A percentile compares a stretch with the other conserved stretches of the same genome.
phyloP scores from a whole-genome alignment of 169 alveolate species.

The Theileria equi region DNA sequence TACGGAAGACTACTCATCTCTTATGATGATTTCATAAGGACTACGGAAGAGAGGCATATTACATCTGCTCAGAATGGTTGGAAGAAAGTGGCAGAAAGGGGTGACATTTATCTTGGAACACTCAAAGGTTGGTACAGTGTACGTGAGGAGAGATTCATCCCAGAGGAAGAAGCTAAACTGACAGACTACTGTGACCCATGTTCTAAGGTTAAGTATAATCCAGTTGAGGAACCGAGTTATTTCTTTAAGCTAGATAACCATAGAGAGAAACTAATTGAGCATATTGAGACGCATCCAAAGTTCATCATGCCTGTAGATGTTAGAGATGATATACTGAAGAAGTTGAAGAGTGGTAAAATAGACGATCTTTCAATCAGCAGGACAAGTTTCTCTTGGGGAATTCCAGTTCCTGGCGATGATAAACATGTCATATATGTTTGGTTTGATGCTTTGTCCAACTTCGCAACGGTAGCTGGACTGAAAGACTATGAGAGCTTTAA shows the following conservation, averaged over 20 bases:
- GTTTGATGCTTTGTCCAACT: constrained; percentile 91
- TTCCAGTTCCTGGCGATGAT: constrained; percentile 79
- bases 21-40: constrained; percentile 82
- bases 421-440: constrained; percentile 94
- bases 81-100: constrained; percentile 71
- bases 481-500: too few relatives aligned
- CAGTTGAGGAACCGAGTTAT: constrained; percentile 86
- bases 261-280: constrained; percentile 72
- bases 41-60: constrained; percentile 81
- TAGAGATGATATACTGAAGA: constrained; percentile 74
- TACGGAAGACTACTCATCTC: constrained; percentile 55
- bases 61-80: constrained; percentile 75
- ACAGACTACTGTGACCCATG: constrained; percentile 82
- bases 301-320: constrained; percentile 81
- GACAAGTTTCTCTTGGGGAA: constrained; percentile 89
- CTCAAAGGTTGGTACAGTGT: constrained; percentile 88
- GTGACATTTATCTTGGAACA: constrained; percentile 82
- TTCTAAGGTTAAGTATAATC: constrained; percentile 75
- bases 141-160: constrained; percentile 88
- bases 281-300: constrained; percentile 71
- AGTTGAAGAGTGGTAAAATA: constrained; percentile 76
- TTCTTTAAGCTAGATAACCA: constrained; percentile 87
- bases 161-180: constrained; percentile 87
- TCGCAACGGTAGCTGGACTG: constrained; percentile 54
- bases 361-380: constrained; percentile 88